These are phyloP conservation scores for Aschersonia sp. DNA, from an alignment of 2,329 filamentous ascomycete genomes.

Conservation along the genomic window DNA sequence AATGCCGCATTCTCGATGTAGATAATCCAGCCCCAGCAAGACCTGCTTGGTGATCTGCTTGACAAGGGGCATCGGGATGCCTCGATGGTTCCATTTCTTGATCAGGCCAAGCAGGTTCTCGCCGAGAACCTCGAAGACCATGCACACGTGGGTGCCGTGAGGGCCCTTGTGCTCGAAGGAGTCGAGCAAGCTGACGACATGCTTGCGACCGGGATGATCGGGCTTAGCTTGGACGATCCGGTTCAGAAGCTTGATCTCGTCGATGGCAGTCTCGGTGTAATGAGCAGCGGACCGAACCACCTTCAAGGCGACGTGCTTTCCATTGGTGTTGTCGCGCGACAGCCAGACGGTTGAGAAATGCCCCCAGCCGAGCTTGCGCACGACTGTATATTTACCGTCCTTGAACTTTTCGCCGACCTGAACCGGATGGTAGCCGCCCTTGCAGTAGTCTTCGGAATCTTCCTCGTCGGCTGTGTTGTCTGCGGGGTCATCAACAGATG, in stretches of 20 bases:
- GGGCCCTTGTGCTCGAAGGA: slow-evolving; percentile 97
- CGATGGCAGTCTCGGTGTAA: slow-evolving; percentile 96
- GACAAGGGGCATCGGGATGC: slow-evolving; percentile 89
- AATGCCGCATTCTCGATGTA: slow-evolving; percentile 95
- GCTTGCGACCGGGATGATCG: slow-evolving; percentile 81
- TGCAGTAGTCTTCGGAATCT: slow-evolving; percentile 98
- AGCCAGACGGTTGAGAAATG: slow-evolving; percentile 97
- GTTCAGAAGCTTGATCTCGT: slow-evolving; percentile 96
- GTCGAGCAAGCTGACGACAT: slow-evolving; percentile 90
- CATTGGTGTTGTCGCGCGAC: slow-evolving; percentile 67
- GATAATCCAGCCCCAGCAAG: slow-evolving; percentile 83
- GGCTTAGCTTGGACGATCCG: slow-evolving; percentile 94
- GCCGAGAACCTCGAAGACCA: slow-evolving; percentile 96
- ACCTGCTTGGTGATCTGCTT: slow-evolving; percentile 99
- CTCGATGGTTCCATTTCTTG: slow-evolving; percentile 96
- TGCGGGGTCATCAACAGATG: slow-evolving; percentile 66
- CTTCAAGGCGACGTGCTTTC: slow-evolving; percentile 94
- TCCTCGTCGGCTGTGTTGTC: slow-evolving; percentile 96
- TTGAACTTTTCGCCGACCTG: slow-evolving; percentile 93
- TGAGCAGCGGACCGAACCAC: slow-evolving; percentile 95
- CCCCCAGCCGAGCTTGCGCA: slow-evolving; percentile 94
- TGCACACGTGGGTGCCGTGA: slow-evolving; percentile 92
- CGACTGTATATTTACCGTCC: slow-evolving; percentile 88
- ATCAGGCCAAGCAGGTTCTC: slow-evolving; percentile 91
- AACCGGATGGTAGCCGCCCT: slow-evolving; percentile 95